Base-by-base conservation (phyloP, 306 rosid genomes). In the Myrica gale region DNA sequence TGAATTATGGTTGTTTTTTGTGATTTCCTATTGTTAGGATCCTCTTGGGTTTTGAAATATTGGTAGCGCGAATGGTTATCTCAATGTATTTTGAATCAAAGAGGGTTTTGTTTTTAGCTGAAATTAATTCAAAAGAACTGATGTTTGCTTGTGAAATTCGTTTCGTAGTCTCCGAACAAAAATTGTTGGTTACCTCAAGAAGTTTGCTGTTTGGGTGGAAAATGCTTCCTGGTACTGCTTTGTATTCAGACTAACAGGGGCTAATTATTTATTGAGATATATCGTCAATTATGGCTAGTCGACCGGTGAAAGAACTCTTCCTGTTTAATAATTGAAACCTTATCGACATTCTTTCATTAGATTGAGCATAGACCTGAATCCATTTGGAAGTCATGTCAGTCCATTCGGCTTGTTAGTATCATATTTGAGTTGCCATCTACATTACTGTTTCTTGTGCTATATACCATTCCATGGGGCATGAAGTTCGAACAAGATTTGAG, bases 1-100 rank as follows among this genome's bases (percentile, higher is more conserved):
- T 26, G 45, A 41, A 75, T 68, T 74, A n/a, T 7, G 21, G 32
- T n/a, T 72, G 45, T 41, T 50, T 63, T 3, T 50, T 3, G 39
- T 57, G 39, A 21, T 60, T 65, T 48, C 26, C 2, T 10, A 63
- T 48, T 16, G 15, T 19, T 55, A 55, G 42, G 15, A 5, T n/a
- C n/a, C 5, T 46, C 15, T 45, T 70, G 79, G 79, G 41, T 76
- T 76, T 60, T 52, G 72, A 50, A 51, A 52, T 44, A 42, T 20
- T 56, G 1, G 15, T 56, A 0, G 39, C 39, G 11, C 15, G 63
- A 56, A 56, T 56, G 39, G 26, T 58, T 21, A 32, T 32, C 37
- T 32, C 37, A 32, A 32, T 32, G 37, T 32, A 32, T 32, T 32
- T 2, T 32, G 37, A 32, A 39, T 63, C 6, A 16, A 63, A 63